Percentiles rank a stretch among this genome's conserved stretches.
Evolutionary conservation across 129 eudicot species (phyloP).

Genomic region (Erigeron canadensis): DNA sequence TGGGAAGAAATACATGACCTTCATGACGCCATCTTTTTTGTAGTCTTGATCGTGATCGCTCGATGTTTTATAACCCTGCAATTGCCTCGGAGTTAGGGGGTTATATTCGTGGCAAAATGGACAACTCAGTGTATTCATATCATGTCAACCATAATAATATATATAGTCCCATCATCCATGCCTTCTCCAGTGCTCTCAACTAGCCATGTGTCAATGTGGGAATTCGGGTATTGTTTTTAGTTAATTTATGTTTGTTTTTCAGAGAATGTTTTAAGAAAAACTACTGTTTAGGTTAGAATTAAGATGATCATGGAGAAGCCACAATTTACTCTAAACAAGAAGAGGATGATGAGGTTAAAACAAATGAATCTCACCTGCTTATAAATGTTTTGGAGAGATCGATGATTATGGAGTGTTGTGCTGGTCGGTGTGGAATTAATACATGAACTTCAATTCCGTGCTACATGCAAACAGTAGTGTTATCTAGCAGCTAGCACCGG

Average conservation of each 20-base stretch:
- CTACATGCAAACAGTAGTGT: conserved; percentile 19
- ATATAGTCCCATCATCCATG: conserved; percentile 6
- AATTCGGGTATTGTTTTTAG: conserved; percentile 11
- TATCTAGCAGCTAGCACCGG: conserved; percentile 19
- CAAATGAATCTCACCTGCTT: neutral
- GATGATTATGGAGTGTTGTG: conserved; percentile 17
- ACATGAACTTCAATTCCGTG: conserved; percentile 36
- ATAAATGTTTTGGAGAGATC: conserved; percentile 13
- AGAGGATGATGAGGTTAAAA: neutral
- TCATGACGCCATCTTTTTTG: conserved; percentile 12
- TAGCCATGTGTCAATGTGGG: neutral
- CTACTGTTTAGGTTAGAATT: conserved; percentile 19
- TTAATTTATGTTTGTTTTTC: neutral
- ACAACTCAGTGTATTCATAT: conserved; percentile 15
- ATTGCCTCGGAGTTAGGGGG: conserved; percentile 8
- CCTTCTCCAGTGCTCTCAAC: neutral
- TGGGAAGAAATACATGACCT: conserved; percentile 24
- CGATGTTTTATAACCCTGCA: conserved; percentile 5
- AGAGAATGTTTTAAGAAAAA: neutral
- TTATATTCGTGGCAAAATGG: neutral
- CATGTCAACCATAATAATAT: conserved; percentile 13
- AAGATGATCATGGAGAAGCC: conserved; percentile 12
- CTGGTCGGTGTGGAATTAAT: conserved; percentile 28
- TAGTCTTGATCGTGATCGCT: neutral
- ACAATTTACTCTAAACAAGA: neutral